A percentile compares a stretch with the other conserved stretches of the same genome.
Conservation (phyloP, 306 rosid species). For the Cotoneaster glaucophyllus region DNA sequence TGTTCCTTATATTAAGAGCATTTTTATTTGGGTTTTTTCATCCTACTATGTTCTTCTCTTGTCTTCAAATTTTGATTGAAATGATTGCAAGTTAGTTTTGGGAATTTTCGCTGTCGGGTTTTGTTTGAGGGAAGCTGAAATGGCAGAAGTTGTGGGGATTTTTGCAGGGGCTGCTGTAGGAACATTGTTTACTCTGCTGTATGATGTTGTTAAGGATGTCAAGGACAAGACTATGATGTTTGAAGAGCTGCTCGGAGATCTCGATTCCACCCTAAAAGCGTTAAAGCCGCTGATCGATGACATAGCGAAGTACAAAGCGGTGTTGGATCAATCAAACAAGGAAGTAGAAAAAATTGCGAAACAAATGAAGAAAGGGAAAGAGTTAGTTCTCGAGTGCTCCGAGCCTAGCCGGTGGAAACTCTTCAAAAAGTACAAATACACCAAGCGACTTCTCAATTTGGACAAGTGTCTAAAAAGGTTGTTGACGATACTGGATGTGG, state of each 20-base stretch:
- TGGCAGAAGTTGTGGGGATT: neutral
- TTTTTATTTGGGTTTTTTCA: neutral
- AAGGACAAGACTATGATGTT: slow-evolving; percentile 18
- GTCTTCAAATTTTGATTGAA: neutral
- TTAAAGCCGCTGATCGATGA: slow-evolving; percentile 16
- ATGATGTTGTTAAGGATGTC: neutral
- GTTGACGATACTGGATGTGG: slow-evolving; percentile 10
- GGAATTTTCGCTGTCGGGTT: neutral
- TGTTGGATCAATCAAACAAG: slow-evolving; percentile 13
- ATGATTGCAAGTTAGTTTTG: neutral
- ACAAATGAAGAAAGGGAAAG: slow-evolving; percentile 13
- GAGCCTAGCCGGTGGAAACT: slow-evolving; percentile 26
- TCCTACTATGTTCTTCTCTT: neutral
- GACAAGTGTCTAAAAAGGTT: slow-evolving; percentile 14
- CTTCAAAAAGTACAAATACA: slow-evolving; percentile 11
- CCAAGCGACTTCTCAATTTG: slow-evolving; percentile 24
- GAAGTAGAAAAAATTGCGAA: slow-evolving; percentile 11
- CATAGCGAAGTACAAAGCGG: slow-evolving; percentile 9
- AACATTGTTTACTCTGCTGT: slow-evolving; percentile 15
- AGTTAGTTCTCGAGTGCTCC: slow-evolving; percentile 25
- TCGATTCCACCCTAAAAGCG: slow-evolving; percentile 10
- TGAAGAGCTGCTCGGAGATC: slow-evolving; percentile 5
- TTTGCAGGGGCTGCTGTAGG: slow-evolving; percentile 22
- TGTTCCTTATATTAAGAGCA: neutral
- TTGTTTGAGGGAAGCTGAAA: neutral